phyloP scores from a whole-genome alignment of 1,284 basidiomycete genomes.

The Ganoderma boninense region DNA sequence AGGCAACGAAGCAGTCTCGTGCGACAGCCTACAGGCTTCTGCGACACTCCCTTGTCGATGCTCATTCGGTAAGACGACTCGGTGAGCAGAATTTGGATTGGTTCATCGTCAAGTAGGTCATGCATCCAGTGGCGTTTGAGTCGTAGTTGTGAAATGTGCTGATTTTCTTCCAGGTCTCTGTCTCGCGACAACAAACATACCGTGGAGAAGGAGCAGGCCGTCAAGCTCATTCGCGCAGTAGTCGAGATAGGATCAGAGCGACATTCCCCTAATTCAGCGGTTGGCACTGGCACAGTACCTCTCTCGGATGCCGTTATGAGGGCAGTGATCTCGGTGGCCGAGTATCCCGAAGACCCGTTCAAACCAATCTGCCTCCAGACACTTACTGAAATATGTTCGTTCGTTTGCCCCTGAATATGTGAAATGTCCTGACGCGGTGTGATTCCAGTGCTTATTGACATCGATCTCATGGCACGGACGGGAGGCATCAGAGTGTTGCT shows the following conservation, averaged over 20 bases:
- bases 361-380: constrained; percentile 88
- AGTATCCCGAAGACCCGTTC: constrained; percentile 93
- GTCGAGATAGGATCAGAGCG: constrained; percentile 75
- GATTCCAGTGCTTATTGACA: constrained; percentile 78
- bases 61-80: constrained; percentile 67
- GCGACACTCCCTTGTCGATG: constrained; percentile 81
- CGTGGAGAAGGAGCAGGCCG: constrained; percentile 93
- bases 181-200: constrained; percentile 86
- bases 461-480: constrained; percentile 82
- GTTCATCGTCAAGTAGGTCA: constrained; percentile 83
- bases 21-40: constrained; percentile 89
- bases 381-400: constrained; percentile 85
- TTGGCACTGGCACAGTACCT: constrained; percentile 59
- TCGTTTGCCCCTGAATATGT: constrained; percentile 38
- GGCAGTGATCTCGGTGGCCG: constrained; percentile 91
- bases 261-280: constrained; percentile 51
- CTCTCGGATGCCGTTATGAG: constrained; percentile 85
- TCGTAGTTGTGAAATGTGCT: background rate
- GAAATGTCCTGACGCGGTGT: constrained; percentile 33
- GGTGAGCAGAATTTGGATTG: constrained; percentile 79
- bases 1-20: constrained; percentile 77
- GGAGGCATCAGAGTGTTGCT: constrained; percentile 91
- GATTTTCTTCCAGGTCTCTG: constrained; percentile 65
- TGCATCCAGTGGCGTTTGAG: too few relatives aligned
- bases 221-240: constrained; percentile 90